Conservation (phyloP, 805 yeast species). For the Zygosaccharomyces pseudorouxii region DNA sequence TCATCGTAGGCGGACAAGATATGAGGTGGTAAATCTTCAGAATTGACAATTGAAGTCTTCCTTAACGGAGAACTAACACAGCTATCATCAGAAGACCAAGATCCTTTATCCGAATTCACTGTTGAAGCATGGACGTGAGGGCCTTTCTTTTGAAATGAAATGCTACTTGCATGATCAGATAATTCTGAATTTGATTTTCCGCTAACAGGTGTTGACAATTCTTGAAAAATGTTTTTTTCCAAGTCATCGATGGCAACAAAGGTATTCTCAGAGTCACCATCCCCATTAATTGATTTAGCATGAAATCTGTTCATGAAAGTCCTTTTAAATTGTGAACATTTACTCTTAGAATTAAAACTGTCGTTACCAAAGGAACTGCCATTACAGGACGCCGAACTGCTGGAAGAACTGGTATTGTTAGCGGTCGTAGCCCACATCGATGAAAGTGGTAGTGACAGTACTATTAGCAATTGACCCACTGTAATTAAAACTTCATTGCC, state of each 20-base stretch:
- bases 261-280: slow-evolving; percentile 13
- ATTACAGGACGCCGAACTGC: slow-evolving; percentile 27
- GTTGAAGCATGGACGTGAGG: slow-evolving; percentile 25
- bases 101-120: slow-evolving; percentile 36
- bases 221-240: slow-evolving; percentile 17
- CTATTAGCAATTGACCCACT: slow-evolving; percentile 57
- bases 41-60: slow-evolving; percentile 3
- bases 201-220: slow-evolving; percentile 13
- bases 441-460: slow-evolving; percentile 72
- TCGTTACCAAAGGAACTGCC: background rate
- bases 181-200: background rate
- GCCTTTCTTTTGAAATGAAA: background rate
- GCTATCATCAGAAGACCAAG: slow-evolving; percentile 29
- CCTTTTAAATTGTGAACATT: slow-evolving; percentile 1
- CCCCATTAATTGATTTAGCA: slow-evolving; percentile 1
- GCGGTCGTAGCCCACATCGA: slow-evolving; percentile 84
- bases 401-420: slow-evolving; percentile 45
- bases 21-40: slow-evolving; percentile 24
- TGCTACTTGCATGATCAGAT: background rate
- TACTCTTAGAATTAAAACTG: slow-evolving; percentile 1
- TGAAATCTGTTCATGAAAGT: slow-evolving; percentile 3
- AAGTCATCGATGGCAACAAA: slow-evolving; percentile 14
- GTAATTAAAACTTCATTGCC: slow-evolving; percentile 43
- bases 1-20: slow-evolving; percentile 9
- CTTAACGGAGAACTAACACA: slow-evolving; percentile 8